phyloP scores from a whole-genome alignment of 208 protist genomes.

The Balamuthia mandrillaris region DNA sequence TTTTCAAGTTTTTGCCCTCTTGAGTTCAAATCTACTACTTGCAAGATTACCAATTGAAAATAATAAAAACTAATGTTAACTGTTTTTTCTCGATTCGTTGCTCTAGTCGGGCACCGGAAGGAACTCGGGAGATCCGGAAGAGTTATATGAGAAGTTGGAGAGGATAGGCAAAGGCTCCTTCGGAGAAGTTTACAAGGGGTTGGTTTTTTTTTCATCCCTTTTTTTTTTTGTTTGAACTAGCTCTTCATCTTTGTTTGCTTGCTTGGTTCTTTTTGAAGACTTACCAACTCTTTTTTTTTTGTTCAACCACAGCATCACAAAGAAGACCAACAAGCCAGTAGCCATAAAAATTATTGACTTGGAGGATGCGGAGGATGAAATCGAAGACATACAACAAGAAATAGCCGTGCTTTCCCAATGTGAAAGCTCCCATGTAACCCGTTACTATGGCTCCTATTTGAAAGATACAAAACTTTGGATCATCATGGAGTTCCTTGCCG shows the following conservation, averaged over 20 bases:
- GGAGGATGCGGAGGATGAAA: conserved; percentile 85
- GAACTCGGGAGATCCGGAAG: conserved; percentile 28
- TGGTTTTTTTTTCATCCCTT: neutral
- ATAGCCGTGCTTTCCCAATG: conserved; percentile 78
- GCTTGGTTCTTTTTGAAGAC: neutral
- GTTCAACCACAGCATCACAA: conserved; percentile 45
- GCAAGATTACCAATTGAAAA: too few species aligned
- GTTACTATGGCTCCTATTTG: conserved; percentile 80
- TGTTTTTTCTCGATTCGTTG: too few species aligned
- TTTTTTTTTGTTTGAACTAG: neutral
- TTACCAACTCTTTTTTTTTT: neutral
- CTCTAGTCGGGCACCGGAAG: too few species aligned
- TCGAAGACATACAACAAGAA: conserved; percentile 88
- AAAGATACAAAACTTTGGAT: conserved; percentile 85
- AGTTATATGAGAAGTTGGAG: conserved; percentile 50
- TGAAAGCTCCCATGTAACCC: conserved; percentile 73
- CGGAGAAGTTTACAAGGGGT: conserved; percentile 80
- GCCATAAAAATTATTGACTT: conserved; percentile 89
- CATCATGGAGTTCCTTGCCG: conserved; percentile 87
- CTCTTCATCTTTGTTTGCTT: neutral
- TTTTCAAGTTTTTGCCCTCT: too few species aligned
- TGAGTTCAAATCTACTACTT: too few species aligned
- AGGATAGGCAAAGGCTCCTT: conserved; percentile 80
- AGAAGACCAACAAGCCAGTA: conserved; percentile 69
- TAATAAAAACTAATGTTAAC: too few species aligned